A percentile compares a stretch with the other conserved stretches of the same genome.
phyloP scores from a whole-genome alignment of 805 yeast species.

The Wickerhamiella azyma region DNA sequence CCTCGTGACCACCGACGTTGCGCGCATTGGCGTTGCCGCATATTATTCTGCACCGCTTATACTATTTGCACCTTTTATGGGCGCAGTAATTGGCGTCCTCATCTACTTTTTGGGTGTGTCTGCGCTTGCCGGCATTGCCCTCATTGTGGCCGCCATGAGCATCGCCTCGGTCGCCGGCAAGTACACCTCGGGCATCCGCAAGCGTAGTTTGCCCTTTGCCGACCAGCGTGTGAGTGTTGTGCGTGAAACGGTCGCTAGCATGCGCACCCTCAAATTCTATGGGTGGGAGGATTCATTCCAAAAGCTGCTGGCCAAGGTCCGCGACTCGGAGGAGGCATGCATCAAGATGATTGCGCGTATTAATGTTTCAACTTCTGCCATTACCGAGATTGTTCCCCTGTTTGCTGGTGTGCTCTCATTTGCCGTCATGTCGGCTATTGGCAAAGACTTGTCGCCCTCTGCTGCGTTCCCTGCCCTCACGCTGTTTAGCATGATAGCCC shows the following conservation, averaged over 20 bases:
- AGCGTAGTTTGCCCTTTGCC: slow-evolving; percentile 44
- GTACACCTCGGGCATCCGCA: slow-evolving; percentile 41
- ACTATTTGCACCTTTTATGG: slow-evolving; percentile 15
- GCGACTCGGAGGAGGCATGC: slow-evolving; percentile 52
- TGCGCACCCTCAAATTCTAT: slow-evolving; percentile 74
- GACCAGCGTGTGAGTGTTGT: slow-evolving; percentile 64
- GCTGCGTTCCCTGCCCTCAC: slow-evolving; percentile 58
- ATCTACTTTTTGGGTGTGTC: slow-evolving; percentile 57
- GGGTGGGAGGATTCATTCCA: slow-evolving; percentile 84
- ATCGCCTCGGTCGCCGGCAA: slow-evolving; percentile 36
- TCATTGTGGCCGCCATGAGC: slow-evolving; percentile 28
- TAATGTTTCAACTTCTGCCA: slow-evolving; percentile 52
- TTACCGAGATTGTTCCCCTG: slow-evolving; percentile 53
- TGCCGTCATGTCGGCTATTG: slow-evolving; percentile 34
- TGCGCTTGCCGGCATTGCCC: slow-evolving; percentile 56
- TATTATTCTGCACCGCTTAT: slow-evolving; percentile 16
- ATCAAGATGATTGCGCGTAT: slow-evolving; percentile 58
- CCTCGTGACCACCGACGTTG: slow-evolving; percentile 65
- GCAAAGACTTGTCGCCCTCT: slow-evolving; percentile 38
- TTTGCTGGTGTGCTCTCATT: slow-evolving; percentile 59
- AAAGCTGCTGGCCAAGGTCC: slow-evolving; percentile 37
- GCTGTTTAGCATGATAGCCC: slow-evolving; percentile 53
- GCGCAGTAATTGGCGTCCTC: slow-evolving; percentile 46
- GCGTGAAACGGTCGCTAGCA: slow-evolving; percentile 63
- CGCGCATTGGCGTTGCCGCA: slow-evolving; percentile 50